Conservation (phyloP, 192 early-diverging fungal genomes). For the Radiomyces spectabilis region DNA sequence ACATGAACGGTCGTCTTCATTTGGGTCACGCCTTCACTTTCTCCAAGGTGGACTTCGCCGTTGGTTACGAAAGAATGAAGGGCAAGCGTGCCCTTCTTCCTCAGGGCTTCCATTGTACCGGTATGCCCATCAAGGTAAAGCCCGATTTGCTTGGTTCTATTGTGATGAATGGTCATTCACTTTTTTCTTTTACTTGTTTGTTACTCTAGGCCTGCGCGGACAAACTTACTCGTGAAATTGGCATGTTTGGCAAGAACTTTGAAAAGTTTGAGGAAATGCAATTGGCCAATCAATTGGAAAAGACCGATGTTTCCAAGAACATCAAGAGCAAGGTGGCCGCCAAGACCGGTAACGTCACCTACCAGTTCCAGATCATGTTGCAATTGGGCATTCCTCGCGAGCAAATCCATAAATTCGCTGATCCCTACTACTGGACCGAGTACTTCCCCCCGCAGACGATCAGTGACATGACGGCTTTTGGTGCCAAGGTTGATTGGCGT, state of each 20-base stretch:
- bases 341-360: slow-evolving; percentile 76
- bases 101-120: slow-evolving; percentile 96
- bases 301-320: slow-evolving; percentile 52
- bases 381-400: slow-evolving; percentile 74
- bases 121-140: slow-evolving; percentile 96
- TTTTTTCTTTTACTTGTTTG: too few relatives aligned
- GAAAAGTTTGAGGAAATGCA: slow-evolving; percentile 24
- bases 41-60: slow-evolving; percentile 94
- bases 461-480: slow-evolving; percentile 67
- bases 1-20: slow-evolving; percentile 93
- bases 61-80: slow-evolving; percentile 86
- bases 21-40: slow-evolving; percentile 95
- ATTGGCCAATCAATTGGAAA: slow-evolving; percentile 24
- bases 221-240: slow-evolving; percentile 77
- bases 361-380: slow-evolving; percentile 98
- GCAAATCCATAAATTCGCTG: slow-evolving; percentile 90
- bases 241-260: slow-evolving; percentile 76
- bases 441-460: slow-evolving; percentile 92
- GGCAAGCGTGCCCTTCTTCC: slow-evolving; percentile 92
- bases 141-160: too few relatives aligned
- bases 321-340: slow-evolving; percentile 82
- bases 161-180: too few relatives aligned
- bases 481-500: slow-evolving; percentile 89
- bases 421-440: slow-evolving; percentile 85
- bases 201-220: slow-evolving; percentile 70